Base-by-base conservation (phyloP, 768 basidiomycete genomes). In the Tulasnella calospora region DNA sequence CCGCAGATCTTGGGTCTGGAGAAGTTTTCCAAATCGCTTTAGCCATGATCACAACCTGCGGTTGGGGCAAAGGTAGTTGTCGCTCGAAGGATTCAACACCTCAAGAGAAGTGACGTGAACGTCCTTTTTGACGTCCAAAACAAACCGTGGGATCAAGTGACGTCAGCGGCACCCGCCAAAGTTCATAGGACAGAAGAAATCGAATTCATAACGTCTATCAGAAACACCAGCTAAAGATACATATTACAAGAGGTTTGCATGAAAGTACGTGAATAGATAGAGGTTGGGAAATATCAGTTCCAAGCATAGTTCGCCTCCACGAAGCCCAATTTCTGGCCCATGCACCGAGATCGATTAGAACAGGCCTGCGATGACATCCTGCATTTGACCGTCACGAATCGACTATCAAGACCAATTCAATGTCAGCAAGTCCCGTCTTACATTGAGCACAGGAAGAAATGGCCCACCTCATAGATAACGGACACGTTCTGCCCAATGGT, bases 401-500 rank as follows among this genome's bases (percentile, higher is more conserved):
- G 91, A 88, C 85, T 85, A 74, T 10, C 35, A 38, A 57, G 47
- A 38, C 7, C 17, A 36, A 71, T 12, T 61, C 57, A 23, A n/a
- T 23, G n/a, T 61, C 57, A 61, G 57, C 57, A 12, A 61, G 8
- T 5, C 19, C 3, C 41, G 33, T 80, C 27, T 41, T 5, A 74
- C 44, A 3, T 36, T n/a, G 33, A 10, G 5, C 27, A 15, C 57
- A 17, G 67, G 33, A 73, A 73, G 61, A 57, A 27, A 33, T 36
- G 71, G 78, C 83, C n/a, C 77, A 85, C 86, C 87, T 96, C 94
- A 78, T 94, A 90, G 75, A 96, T 94, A 55, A 90, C 84, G 2
- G 91, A 88, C 10, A 95, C 87, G 80, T 90, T 89, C 82, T 91
- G 88, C 5, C 94, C 94, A 70, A 91, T 83, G 13, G 91, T 92